phyloP scores from a whole-genome alignment of 139 green algal genomes.

The Chara braunii region DNA sequence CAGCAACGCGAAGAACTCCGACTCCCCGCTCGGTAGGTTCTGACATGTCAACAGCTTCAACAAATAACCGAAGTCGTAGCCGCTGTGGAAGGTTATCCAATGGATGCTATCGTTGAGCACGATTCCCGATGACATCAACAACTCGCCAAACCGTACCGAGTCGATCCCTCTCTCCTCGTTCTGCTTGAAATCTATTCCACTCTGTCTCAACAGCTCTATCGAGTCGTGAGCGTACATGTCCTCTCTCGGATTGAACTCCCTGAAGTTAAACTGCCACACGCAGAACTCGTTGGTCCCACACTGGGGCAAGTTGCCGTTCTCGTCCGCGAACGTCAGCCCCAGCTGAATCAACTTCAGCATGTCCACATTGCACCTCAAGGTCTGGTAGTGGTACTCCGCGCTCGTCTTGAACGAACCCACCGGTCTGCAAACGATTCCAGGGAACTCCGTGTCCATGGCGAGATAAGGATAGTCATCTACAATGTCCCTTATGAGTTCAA shows the following conservation, averaged over 20 bases:
- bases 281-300: conserved; percentile 47
- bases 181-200: conserved; percentile 91
- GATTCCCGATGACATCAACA: conserved; percentile 90
- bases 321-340: conserved; percentile 91
- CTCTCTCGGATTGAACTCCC: conserved; percentile 81
- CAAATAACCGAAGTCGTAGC: conserved; percentile 99
- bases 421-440: conserved; percentile 81
- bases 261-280: conserved; percentile 99
- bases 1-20: conserved; percentile 82
- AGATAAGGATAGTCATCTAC: conserved; percentile 88
- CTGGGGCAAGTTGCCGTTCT: conserved; percentile 74
- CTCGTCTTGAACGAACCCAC: conserved; percentile 92
- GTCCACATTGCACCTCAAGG: conserved; percentile 88
- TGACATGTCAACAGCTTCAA: conserved; percentile 90
- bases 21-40: conserved; percentile 71
- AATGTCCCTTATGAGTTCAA: conserved; percentile 77
- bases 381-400: conserved; percentile 95
- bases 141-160: conserved; percentile 76
- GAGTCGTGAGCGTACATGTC: conserved; percentile 93
- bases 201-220: conserved; percentile 92
- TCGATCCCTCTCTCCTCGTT: conserved; percentile 84
- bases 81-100: conserved; percentile 85
- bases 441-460: conserved; percentile 99
- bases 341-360: conserved; percentile 99
- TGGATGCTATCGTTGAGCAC: conserved; percentile 88